Evolutionary conservation across 345 rosid genomes (phyloP), one percentile per base, ranked within the genome.

Genomic region (Syzygium oleosum): DNA sequence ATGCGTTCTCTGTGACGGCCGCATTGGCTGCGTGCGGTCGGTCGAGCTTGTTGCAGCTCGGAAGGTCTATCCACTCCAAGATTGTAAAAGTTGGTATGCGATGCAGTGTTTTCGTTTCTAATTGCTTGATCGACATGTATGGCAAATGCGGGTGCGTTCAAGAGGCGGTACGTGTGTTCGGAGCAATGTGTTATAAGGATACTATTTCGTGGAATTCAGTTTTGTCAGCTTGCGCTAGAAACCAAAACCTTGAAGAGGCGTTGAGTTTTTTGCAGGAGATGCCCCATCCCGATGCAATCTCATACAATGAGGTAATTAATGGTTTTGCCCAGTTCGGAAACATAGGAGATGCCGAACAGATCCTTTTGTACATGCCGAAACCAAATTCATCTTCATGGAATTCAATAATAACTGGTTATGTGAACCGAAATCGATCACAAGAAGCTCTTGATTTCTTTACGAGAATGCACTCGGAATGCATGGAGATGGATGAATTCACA

Each of bases 81-180:
- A 85, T 93, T 88, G 87, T 95, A 87, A 94, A 94, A 88, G 89
- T 61, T 87, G 96, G 98, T 43, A 4, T 92, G 87, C 94, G 87
- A 80, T 89, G 86, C 84, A 91, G 92, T 4, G 84, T 89, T 86
- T 86, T 95, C 58, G 91, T 94, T 68, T 95, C 90, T 53, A 96
- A 97, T 89, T 97, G 98, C 90, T 91, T 97, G 91, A 92, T 97
- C 52, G 97, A 95, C 88, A 93, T 94, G 95, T 96, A 97, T n/a
- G 98, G 98, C 13, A 97, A 94, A 92, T 94, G 98, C 55, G 95
- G 91, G 41, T 92, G 68, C 12, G 91, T 93, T 86, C 93, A 88
- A 55, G 93, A 95, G 84, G 96, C 99, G 7, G 90, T 93, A 34
- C 55, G 43, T 89, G 91, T 92, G 52, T 95, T 97, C 84, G 73